Percentiles rank a stretch among this genome's conserved stretches.
Conservation (phyloP, 2,329 filamentous ascomycete species). For the Pseudogymnoascus sp. region DNA sequence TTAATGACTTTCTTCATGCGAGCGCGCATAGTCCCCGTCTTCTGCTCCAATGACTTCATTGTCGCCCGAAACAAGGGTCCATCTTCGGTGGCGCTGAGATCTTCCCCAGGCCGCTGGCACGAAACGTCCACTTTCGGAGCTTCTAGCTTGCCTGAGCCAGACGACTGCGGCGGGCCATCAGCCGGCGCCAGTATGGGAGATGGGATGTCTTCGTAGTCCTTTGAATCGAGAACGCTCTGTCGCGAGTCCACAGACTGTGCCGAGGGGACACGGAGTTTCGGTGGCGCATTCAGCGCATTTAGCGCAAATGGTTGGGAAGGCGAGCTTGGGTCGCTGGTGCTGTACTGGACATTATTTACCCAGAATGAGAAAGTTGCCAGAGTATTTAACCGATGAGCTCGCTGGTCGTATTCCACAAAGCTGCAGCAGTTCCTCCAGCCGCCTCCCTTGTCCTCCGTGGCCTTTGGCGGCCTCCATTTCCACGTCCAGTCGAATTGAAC, state of each 20-base stretch:
- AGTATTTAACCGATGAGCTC: constrained; percentile 79
- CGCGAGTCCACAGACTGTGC: constrained; percentile 79
- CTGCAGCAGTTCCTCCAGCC: constrained; percentile 96
- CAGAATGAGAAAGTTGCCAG: constrained; percentile 92
- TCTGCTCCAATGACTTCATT: constrained; percentile 92
- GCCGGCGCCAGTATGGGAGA: constrained; percentile 20
- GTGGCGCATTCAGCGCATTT: constrained; percentile 58
- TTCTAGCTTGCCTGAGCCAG: constrained; percentile 20
- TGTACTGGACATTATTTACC: constrained; percentile 44
- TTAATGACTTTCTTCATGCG: constrained; percentile 96
- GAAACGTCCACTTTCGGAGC: constrained; percentile 77
- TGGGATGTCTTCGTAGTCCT: constrained; percentile 41
- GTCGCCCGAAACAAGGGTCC: constrained; percentile 93
- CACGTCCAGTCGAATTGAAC: constrained; percentile 92
- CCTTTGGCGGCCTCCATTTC: constrained; percentile 91
- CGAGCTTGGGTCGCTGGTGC: constrained; percentile 51
- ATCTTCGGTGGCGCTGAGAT: constrained; percentile 78
- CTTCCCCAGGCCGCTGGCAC: constrained; percentile 76
- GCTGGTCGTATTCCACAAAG: constrained; percentile 94
- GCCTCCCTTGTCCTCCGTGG: constrained; percentile 69
- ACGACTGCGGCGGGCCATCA: constrained; percentile 20
- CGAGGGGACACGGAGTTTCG: constrained; percentile 75
- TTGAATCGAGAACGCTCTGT: constrained; percentile 59
- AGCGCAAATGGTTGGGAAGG: constrained; percentile 58
- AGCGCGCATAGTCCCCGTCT: constrained; percentile 85